Base-by-base conservation (phyloP, 1,139 yeast species). In the Scheffersomyces stambukii region DNA sequence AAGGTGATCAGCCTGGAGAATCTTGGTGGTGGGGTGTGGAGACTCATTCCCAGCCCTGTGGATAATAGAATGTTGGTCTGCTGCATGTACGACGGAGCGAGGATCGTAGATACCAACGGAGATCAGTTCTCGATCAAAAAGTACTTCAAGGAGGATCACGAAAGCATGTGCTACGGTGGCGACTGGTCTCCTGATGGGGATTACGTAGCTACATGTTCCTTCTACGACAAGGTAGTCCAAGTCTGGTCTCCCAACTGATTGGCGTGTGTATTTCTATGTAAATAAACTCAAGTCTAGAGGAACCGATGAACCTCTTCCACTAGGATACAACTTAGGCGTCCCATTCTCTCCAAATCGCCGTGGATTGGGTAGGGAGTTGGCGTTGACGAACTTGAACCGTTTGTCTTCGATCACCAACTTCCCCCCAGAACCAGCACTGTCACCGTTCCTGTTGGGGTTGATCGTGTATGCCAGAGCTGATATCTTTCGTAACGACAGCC, bases 51-150 rank as follows among this genome's bases (percentile, higher is more conserved):
- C 2, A 62, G 72, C 21, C 79, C 81, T 0, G 46, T 49, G 8
- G 72, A 68, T 30, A 50, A 69, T 29, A 50, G 74, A 34, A 61
- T 89, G 1, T 59, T 89, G 30, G 77, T 79, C 0, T 89, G 97
- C 48, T 86, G 96, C 49, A 91, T 91, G 97, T 89, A 91, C 46
- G 91, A 86, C 44, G 98, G 98, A 9, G 96, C 95, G 1, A 65
- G 89, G 33, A 61, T 88, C 2, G 54, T 62, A 5, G 43, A 33
- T 5, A 16, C 16, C 1, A 48, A 48, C 4, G 57, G 55, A 13
- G 50, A 41, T 4, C 48, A 51, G n/a, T 66, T 72, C 8, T 55
- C 60, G 8, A 74, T 81, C 1, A 46, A 52, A 4, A 54, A 64
- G 14, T 71, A 68, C 37, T 74, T 79, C 49, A 81, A 79, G 39